Base-by-base conservation (phyloP, 2,329 filamentous ascomycete genomes). In the Colletotrichum cuscutae region DNA sequence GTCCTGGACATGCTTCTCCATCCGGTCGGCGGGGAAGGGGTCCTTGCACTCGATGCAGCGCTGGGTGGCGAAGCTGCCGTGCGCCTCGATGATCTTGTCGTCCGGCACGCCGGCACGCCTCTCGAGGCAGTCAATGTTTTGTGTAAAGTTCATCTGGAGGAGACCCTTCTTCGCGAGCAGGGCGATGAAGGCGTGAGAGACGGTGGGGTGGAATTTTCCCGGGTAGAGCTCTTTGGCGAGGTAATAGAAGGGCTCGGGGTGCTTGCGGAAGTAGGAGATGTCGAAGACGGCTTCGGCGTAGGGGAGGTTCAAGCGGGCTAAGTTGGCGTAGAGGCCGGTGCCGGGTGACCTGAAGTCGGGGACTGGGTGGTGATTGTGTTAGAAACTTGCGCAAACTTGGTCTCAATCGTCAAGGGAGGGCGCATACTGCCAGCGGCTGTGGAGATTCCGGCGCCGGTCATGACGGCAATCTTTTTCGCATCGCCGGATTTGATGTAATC, bases 41-140 rank as follows among this genome's bases (percentile, higher is more conserved):
- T 83, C 84, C 79, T 91, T 91, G 86, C 97, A 99, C 28, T 98
- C 95, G 77, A 98, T 95, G 81, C 97, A 99, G 76, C 92, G 89
- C 83, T 98, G 96, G 1, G 89, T 90, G 26, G 96, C 96, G 80
- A 98, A 99, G 81, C 95, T 98, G 58, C 97, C 97, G 81, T 99
- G 97, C 0, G 97, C 97, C 83, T 98, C 96, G 37, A 99, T 88
- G 62, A 99, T 95, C 81, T 89, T 91, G 2, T 96, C 91, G 0
- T 86, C 88, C 0, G 95, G 94, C 1, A 99, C 91, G 30, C 97
- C 97, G 13, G 96, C 97, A 76, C 90, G 88, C 26, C 95, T 90
- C 83, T 99, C 97, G 13, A 99, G 88, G 78, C 95, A 98, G 84
- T 99, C 97, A 76, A 99, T 98, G 79, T 99, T 99, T 80, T 99